phyloP scores from a whole-genome alignment of 257 asterid species.

The Salvia hispanica region DNA sequence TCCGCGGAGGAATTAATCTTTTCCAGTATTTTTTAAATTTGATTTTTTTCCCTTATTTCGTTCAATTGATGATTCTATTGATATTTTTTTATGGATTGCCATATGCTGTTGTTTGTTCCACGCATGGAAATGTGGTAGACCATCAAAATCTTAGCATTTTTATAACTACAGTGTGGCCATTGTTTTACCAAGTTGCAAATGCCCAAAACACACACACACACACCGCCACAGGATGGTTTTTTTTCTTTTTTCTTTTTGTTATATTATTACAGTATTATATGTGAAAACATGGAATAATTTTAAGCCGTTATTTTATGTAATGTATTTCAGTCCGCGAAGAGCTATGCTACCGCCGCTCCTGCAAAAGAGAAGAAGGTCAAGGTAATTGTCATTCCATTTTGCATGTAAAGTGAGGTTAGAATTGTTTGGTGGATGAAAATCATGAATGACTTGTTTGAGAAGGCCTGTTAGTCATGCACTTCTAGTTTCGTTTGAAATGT shows the following conservation, averaged over 20 bases:
- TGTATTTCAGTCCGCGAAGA: constrained; percentile 55
- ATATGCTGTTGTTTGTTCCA: not conserved
- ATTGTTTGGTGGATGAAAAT: constrained; percentile 6
- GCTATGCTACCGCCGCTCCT: constrained; percentile 51
- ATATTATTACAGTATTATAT: not conserved
- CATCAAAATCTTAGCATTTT: not conserved
- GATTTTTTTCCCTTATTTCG: not conserved
- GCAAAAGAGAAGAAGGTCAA: constrained; percentile 59
- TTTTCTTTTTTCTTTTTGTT: constrained; percentile 1
- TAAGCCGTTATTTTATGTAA: constrained; percentile 17
- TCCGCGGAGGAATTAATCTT: not conserved
- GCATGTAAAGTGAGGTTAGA: constrained; percentile 8
- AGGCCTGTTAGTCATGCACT: not conserved
- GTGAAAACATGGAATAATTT: constrained; percentile 7
- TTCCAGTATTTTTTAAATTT: not conserved
- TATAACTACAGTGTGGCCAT: not conserved
- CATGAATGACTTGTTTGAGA: constrained; percentile 30
- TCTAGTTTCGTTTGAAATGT: not conserved
- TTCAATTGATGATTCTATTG: not conserved
- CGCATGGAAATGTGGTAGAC: not conserved
- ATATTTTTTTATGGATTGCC: not conserved
- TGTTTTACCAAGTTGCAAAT: not conserved
- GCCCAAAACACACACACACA: not conserved
- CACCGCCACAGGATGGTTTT: not conserved
- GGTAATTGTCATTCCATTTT: constrained; percentile 44